A percentile compares a stretch with the other conserved stretches of the same genome.
Evolutionary conservation across 352 stramenopile species (phyloP).

Genomic region (Pythium pyrilobum): DNA sequence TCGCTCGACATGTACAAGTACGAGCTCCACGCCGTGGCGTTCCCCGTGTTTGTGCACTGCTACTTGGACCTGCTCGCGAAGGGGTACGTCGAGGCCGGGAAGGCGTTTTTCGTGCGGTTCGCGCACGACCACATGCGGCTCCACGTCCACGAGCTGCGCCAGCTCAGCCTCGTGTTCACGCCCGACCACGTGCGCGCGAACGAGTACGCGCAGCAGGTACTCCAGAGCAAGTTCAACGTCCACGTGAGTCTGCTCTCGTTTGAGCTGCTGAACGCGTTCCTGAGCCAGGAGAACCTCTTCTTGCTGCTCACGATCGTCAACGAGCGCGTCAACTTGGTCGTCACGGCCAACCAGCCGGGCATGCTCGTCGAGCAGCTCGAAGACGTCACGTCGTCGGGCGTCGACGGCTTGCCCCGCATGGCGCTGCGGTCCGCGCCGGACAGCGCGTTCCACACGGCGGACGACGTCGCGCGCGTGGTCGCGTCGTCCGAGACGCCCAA

Average conservation of each 20-base stretch:
- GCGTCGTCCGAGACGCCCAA: conserved; percentile 43
- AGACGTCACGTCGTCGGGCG: conserved; percentile 22
- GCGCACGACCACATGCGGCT: conserved; percentile 58
- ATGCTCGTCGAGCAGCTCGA: conserved; percentile 65
- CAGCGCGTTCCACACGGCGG: conserved; percentile 42
- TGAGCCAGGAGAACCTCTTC: conserved; percentile 75
- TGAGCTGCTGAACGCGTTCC: conserved; percentile 73
- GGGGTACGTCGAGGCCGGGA: conserved; percentile 41
- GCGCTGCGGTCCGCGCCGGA: conserved; percentile 22
- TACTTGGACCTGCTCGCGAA: conserved; percentile 77
- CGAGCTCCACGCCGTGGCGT: conserved; percentile 72
- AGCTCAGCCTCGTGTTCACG: conserved; percentile 56
- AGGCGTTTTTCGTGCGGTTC: conserved; percentile 56
- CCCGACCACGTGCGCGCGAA: conserved; percentile 57
- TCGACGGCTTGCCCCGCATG: conserved; percentile 34
- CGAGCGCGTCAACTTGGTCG: conserved; percentile 66
- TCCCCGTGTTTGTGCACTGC: conserved; percentile 79
- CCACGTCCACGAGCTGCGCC: conserved; percentile 64
- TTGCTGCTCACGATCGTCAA: conserved; percentile 74
- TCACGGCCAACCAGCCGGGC: conserved; percentile 65
- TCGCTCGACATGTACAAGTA: conserved; percentile 85
- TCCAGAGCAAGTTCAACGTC: conserved; percentile 82
- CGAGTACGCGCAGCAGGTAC: conserved; percentile 73
- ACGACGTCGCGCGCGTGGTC: conserved; percentile 56
- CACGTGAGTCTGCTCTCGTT: conserved; percentile 81